phyloP scores from a whole-genome alignment of 2,329 filamentous ascomycete species.

The Penicillium palitans region DNA sequence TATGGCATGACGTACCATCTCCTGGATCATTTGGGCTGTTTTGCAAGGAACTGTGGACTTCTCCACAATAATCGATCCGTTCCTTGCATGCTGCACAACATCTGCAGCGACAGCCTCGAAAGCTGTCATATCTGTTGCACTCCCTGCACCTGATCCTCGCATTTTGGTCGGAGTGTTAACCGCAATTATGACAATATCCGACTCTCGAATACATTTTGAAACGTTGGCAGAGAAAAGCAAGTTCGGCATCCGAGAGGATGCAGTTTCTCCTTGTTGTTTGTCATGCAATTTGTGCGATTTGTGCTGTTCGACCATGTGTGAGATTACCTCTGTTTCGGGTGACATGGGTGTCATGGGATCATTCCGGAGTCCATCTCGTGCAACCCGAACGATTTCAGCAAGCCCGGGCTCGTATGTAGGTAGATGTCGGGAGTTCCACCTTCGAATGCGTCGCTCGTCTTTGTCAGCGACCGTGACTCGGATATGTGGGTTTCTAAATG shows the following conservation, averaged over 20 bases:
- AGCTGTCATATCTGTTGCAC: slow-evolving; percentile 69
- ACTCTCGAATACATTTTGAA: slow-evolving; percentile 60
- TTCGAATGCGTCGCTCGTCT: slow-evolving; percentile 23
- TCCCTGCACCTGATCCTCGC: slow-evolving; percentile 66
- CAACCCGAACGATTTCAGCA: slow-evolving; percentile 19
- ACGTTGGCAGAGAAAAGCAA: slow-evolving; percentile 72
- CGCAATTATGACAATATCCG: slow-evolving; percentile 71
- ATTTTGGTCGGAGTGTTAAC: slow-evolving; percentile 79
- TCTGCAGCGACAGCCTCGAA: slow-evolving; percentile 68
- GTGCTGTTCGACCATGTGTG: neutral
- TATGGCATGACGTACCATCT: slow-evolving; percentile 57
- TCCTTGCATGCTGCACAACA: slow-evolving; percentile 65
- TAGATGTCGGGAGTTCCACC: slow-evolving; percentile 31
- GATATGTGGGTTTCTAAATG: slow-evolving; percentile 29
- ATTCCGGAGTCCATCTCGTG: slow-evolving; percentile 8
- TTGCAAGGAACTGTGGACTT: slow-evolving; percentile 78
- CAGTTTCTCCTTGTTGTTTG: neutral
- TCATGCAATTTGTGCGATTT: neutral
- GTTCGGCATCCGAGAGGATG: slow-evolving; percentile 51
- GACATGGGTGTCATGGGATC: neutral
- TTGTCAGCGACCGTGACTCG: slow-evolving; percentile 30
- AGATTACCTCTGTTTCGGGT: neutral
- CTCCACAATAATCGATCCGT: slow-evolving; percentile 73
- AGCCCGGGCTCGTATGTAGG: slow-evolving; percentile 32
- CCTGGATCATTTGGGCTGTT: slow-evolving; percentile 68